These are phyloP conservation scores for Aspergillus taichungensis DNA, from an alignment of 495 filamentous ascomycete genomes.

Conservation along the genomic window DNA sequence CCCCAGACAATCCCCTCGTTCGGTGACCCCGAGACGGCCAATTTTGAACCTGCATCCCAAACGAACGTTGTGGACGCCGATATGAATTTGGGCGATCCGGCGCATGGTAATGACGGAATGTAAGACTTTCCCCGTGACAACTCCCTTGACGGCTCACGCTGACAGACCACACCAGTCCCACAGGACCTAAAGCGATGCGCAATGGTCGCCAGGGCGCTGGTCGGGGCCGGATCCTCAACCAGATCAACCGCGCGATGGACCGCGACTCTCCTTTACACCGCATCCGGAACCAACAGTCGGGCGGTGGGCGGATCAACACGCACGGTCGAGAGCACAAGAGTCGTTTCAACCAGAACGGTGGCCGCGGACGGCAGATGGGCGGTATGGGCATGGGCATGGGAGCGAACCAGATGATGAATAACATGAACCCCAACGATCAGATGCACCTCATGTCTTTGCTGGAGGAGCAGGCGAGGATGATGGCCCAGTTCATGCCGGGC, in stretches of 20 bases:
- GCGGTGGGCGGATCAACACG: slow-evolving; percentile 67
- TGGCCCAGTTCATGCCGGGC: slow-evolving; percentile 55
- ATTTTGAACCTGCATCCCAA: slow-evolving; percentile 12
- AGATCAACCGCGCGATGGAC: slow-evolving; percentile 82
- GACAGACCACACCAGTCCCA: slow-evolving; percentile 53
- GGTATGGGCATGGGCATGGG: slow-evolving; percentile 41
- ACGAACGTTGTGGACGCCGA: slow-evolving; percentile 47
- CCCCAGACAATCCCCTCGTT: slow-evolving; percentile 30
- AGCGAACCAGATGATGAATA: slow-evolving; percentile 44
- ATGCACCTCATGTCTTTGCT: slow-evolving; percentile 76
- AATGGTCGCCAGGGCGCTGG: slow-evolving; percentile 52
- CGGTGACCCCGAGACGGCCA: slow-evolving; percentile 16
- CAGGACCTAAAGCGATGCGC: slow-evolving; percentile 92
- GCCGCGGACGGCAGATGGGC: slow-evolving; percentile 41
- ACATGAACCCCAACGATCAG: slow-evolving; percentile 59
- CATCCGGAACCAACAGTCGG: slow-evolving; percentile 55
- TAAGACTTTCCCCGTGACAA: slow-evolving; percentile 35
- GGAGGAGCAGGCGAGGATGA: slow-evolving; percentile 83
- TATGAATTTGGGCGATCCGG: slow-evolving; percentile 69
- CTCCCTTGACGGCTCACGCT: slow-evolving; percentile 9
- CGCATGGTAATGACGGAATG: slow-evolving; percentile 48
- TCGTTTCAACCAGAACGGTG: slow-evolving; percentile 37
- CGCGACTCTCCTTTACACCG: slow-evolving; percentile 76
- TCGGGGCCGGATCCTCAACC: slow-evolving; percentile 69
- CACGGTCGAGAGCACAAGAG: slow-evolving; percentile 66